A percentile compares a stretch with the other conserved stretches of the same genome.
Conservation (phyloP, 805 yeast species). For the Yamadazyma olivae region DNA sequence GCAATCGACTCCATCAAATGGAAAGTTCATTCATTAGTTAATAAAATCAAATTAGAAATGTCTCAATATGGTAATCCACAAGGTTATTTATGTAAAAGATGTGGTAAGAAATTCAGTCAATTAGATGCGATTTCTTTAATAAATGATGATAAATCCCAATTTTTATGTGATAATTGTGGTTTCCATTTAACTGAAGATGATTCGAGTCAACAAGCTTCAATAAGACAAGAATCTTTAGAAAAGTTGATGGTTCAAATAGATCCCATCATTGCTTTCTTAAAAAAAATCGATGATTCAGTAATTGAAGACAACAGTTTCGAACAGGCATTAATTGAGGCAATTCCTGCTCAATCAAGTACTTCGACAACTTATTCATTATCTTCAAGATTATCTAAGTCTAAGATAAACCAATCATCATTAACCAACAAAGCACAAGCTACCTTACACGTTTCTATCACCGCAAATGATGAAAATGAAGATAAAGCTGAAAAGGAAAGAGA, state of each 20-base stretch:
- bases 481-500: slow-evolving; percentile 65
- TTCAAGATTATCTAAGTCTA: slow-evolving; percentile 32
- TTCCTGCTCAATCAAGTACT: slow-evolving; percentile 77
- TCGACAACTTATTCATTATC: slow-evolving; percentile 68
- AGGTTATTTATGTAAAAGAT: slow-evolving; percentile 87
- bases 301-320: slow-evolving; percentile 42
- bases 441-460: slow-evolving; percentile 84
- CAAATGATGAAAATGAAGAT: slow-evolving; percentile 74
- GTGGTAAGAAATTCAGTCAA: slow-evolving; percentile 77
- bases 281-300: slow-evolving; percentile 43
- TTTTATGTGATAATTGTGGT: slow-evolving; percentile 82
- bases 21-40: slow-evolving; percentile 89
- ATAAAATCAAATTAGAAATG: slow-evolving; percentile 74
- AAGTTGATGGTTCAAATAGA: slow-evolving; percentile 85
- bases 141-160: slow-evolving; percentile 76
- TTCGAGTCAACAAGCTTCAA: slow-evolving; percentile 73
- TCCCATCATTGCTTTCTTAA: slow-evolving; percentile 79
- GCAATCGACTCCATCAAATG: slow-evolving; percentile 95
- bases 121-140: slow-evolving; percentile 82
- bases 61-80: slow-evolving; percentile 86
- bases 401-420: slow-evolving; percentile 24
- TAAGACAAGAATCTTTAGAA: slow-evolving; percentile 78
- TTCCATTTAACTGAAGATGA: slow-evolving; percentile 82
- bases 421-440: slow-evolving; percentile 69
- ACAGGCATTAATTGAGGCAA: slow-evolving; percentile 65